A percentile compares a stretch with the other conserved stretches of the same genome.
Conservation (phyloP, 176 grass and related monocot species). For the Paspalum notatum region DNA sequence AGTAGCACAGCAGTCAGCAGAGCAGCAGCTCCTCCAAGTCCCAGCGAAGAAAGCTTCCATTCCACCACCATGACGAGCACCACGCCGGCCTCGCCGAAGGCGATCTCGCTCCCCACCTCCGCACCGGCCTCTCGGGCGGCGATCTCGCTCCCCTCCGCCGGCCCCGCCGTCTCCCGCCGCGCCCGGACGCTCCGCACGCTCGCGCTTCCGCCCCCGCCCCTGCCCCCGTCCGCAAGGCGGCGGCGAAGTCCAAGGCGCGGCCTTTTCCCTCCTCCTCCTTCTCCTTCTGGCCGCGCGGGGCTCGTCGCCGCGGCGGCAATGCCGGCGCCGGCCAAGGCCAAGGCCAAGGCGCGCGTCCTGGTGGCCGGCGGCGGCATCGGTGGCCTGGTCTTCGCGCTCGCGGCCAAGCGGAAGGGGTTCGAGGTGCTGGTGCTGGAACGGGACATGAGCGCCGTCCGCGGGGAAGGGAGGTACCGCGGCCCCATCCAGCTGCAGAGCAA, state of each 20-base stretch:
- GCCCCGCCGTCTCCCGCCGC: too few relatives aligned
- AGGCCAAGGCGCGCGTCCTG: constrained; percentile 55
- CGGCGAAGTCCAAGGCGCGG: not conserved
- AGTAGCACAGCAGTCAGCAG: not conserved
- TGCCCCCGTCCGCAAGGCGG: not conserved
- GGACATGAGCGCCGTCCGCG: constrained; percentile 80
- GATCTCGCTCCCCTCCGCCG: not conserved
- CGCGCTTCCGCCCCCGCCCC: not conserved
- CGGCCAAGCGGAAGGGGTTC: constrained; percentile 78
- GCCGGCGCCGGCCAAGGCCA: constrained; percentile 26
- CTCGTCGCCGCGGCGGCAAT: constrained; percentile 25
- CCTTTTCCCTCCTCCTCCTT: too few relatives aligned
- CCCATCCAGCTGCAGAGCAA: constrained; percentile 98
- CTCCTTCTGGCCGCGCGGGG: not conserved
- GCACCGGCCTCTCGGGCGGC: not conserved
- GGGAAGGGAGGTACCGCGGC: constrained; percentile 83
- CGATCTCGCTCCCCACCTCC: not conserved
- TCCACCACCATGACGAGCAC: constrained; percentile 30
- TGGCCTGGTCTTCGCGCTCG: constrained; percentile 74
- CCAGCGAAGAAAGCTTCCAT: not conserved
- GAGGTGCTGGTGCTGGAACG: constrained; percentile 83
- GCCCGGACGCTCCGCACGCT: not conserved
- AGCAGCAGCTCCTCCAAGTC: not conserved
- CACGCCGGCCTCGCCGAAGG: not conserved
- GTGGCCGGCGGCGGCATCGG: constrained; percentile 86